A percentile compares a stretch with the other conserved stretches of the same genome.
Conservation (phyloP, 2,329 filamentous ascomycete genomes). For the Chrysoporthe austroafricana region DNA sequence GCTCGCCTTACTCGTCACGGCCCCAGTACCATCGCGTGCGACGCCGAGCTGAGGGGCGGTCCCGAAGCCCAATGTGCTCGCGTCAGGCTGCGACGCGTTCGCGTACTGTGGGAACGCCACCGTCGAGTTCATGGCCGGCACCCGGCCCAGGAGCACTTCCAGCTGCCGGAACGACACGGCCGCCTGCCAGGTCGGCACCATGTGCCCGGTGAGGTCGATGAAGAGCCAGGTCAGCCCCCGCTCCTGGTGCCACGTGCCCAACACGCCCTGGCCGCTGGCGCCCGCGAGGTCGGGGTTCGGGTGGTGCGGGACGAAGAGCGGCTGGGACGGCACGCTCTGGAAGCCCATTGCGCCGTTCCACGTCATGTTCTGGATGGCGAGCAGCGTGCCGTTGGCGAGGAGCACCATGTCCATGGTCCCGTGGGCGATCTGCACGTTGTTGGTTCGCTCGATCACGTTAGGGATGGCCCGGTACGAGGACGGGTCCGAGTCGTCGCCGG, state of each 20-base stretch:
- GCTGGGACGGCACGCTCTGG: constrained; percentile 41
- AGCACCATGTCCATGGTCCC: constrained; percentile 71
- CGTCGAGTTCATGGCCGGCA: constrained; percentile 17
- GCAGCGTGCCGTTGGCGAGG: constrained; percentile 66
- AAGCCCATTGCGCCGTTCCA: constrained; percentile 73
- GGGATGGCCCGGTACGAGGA: constrained; percentile 42
- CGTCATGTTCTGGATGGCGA: constrained; percentile 77
- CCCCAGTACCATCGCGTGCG: neutral
- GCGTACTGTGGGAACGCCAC: constrained; percentile 24
- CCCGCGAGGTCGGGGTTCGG: constrained; percentile 16
- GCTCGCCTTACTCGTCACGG: neutral
- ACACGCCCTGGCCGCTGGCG: constrained; percentile 22
- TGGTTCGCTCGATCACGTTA: constrained; percentile 69
- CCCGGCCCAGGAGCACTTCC: constrained; percentile 24
- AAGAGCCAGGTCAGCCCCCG: constrained; percentile 26
- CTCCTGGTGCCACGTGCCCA: constrained; percentile 29
- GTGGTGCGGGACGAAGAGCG: constrained; percentile 28
- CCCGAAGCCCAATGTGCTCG: constrained; percentile 19
- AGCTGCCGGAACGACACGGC: constrained; percentile 25
- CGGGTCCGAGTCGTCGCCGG: constrained; percentile 33
- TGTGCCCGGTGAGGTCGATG: constrained; percentile 25
- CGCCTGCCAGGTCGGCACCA: constrained; percentile 27
- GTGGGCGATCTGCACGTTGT: constrained; percentile 72
- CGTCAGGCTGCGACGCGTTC: constrained; percentile 18
- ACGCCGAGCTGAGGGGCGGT: constrained; percentile 17